Base-by-base conservation (phyloP, 1,284 basidiomycete genomes). In the Pisolithus thermaeus region DNA sequence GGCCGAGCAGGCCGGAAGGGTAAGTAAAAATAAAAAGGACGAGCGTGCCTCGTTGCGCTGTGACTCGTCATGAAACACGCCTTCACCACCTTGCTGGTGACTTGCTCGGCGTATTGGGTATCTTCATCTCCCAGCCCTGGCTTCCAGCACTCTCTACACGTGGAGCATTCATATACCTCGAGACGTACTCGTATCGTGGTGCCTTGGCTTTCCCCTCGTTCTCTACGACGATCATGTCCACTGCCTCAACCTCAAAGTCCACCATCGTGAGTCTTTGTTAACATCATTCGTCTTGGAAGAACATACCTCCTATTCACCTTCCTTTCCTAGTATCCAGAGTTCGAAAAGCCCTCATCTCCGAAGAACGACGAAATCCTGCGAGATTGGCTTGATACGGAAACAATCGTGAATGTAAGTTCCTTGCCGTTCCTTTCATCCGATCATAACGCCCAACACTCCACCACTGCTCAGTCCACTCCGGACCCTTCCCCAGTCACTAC, bases 31-130 rank as follows among this genome's bases (percentile, higher is more conserved):
- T 20, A 32, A 35, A 9, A 2, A 20, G 9, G 18, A 32, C 32
- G 39, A n/a, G 28, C 22, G 35, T 41, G 42, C 36, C 43, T 52
- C 46, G 37, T 39, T 39, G n/a, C 38, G 6, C 12, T 12, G 43
- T 42, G 44, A 14, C 32, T 14, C 14, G 63, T 61, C 62, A 65
- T 14, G 61, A 63, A 65, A 68, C 64, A 65, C 65, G 67, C 66
- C 52, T 41, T 51, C 56, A 49, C 67, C 67, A 60, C 64, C 63
- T 58, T 46, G 56, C 62, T 51, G 42, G 40, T 57, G 51, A 56
- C 55, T 49, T 51, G 20, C 14, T 23, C 28, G 39, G 27, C 23
- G 3, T 16, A 8, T 42, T 27, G 20, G 9, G 41, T 16, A 42
- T 23, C n/a, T 39, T 22, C 38, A 22, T 27, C 25, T 45, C 25